A percentile compares a stretch with the other conserved stretches of the same genome.
Evolutionary conservation across 208 protist genomes (phyloP).

Genomic region (Trichomonas vaginalis): DNA sequence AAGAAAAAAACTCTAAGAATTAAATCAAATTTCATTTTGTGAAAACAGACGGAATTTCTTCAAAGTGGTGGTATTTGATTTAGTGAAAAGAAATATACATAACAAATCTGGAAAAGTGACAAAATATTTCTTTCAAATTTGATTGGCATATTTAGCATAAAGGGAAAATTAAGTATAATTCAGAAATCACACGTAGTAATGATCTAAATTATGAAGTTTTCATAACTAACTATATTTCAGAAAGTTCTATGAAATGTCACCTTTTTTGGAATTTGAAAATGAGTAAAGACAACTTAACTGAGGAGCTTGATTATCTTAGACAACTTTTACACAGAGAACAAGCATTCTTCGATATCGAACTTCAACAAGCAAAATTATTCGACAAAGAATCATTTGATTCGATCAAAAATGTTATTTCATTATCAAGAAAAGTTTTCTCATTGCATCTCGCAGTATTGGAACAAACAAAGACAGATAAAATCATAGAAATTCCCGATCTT

Average conservation of each 20-base stretch:
- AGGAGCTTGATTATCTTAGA: neutral
- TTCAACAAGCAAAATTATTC: neutral
- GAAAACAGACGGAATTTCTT: too few relatives aligned
- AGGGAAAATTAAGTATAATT: neutral
- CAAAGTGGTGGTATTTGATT: too few relatives aligned
- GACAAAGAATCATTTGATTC: neutral
- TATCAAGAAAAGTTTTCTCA: neutral
- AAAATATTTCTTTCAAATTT: too few relatives aligned
- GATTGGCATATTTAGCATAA: neutral
- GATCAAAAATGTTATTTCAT: neutral
- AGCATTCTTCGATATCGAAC: constrained; percentile 2
- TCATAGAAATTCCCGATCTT: neutral
- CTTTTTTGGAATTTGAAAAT: neutral
- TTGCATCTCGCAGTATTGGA: neutral
- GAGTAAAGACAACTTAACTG: neutral
- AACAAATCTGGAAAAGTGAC: too few relatives aligned
- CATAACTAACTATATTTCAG: neutral
- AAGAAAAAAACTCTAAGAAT: too few relatives aligned
- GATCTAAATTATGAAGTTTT: neutral
- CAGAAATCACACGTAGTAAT: neutral
- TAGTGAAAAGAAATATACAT: too few relatives aligned
- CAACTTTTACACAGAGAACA: neutral
- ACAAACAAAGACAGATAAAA: neutral
- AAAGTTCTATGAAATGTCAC: neutral
- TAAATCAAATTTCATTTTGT: too few relatives aligned